Base-by-base conservation (phyloP, 2,329 filamentous ascomycete genomes). In the Phialemonium atrogriseum region DNA sequence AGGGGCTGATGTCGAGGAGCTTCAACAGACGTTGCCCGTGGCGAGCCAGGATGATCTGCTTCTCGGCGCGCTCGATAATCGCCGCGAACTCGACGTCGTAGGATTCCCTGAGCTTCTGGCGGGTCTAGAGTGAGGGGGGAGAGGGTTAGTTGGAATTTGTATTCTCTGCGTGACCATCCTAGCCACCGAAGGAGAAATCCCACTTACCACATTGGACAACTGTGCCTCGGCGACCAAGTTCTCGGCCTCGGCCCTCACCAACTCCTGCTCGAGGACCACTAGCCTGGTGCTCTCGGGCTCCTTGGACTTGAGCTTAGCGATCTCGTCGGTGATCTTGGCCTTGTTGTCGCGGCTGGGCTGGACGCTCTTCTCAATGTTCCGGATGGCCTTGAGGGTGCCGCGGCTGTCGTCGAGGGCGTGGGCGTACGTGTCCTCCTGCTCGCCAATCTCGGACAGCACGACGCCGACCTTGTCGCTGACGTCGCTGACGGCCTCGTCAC, bases 381-480 rank as follows among this genome's bases (percentile, higher is more conserved):
- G 77, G 46, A 98, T 93, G 44, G 84, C 74, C 72, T 98, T 98
- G 56, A 98, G 67, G 15, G 86, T 62, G 20, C 67, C 71, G 29
- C 91, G 75, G 44, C 83, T 85, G 40, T 94, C 87, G 56, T 98
- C 91, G 34, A 98, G 58, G 29, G 80, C 79, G 56, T 89, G 81
- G 5, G 88, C 85, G 57, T 88, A 96, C 27, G 70, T 53, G 45
- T 95, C 88, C 56, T 98, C 91, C 59, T 94, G 87, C 60, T 94
- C 87, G 32, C 87, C 91, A 39, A 98, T 77, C 66, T 96, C 91
- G 14, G 84, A 82, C 38, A 98, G 67, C 47, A 98, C 66, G 23
- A 96, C 89, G 31, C 87, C 91, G 32, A 98, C 70, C 70, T 98
- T 98, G 70, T 96, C 91, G 37, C 84, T 87, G 45, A 98, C 74